A percentile compares a stretch with the other conserved stretches of the same genome.
Evolutionary conservation across 176 grass and related monocot species (phyloP).

Genomic region (Coix lacrymajobi): DNA sequence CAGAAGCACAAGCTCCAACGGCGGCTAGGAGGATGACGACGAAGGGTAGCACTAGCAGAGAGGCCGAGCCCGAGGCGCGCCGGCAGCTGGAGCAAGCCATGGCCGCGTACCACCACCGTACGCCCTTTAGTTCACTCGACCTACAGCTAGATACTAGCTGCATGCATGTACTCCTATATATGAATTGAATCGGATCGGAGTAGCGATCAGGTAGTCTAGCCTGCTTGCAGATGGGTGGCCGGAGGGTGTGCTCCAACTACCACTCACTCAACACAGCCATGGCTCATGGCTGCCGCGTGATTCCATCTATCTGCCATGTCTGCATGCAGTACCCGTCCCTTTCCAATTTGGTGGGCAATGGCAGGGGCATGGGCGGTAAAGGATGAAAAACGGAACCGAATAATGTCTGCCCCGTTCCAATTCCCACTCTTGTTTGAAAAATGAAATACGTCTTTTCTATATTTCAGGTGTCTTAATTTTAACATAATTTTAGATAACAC

Average conservation of each 20-base stretch:
- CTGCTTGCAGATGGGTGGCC: neutral
- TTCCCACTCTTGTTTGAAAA: too few species aligned
- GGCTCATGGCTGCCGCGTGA: neutral
- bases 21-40: neutral
- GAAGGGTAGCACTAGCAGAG: neutral
- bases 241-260: slow-evolving; percentile 3
- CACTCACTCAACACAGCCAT: neutral
- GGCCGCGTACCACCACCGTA: neutral
- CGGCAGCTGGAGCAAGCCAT: slow-evolving; percentile 1
- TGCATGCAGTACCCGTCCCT: too few species aligned
- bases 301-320: neutral
- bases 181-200: neutral
- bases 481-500: too few species aligned
- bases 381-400: too few species aligned
- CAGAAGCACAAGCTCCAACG: neutral
- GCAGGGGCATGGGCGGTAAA: neutral
- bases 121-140: too few species aligned
- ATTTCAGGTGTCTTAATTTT: too few species aligned
- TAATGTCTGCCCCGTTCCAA: too few species aligned
- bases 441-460: too few species aligned
- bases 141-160: too few species aligned
- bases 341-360: slow-evolving; percentile 1
- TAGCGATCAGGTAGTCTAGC: too few species aligned
- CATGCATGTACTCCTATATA: neutral
- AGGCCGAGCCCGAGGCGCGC: neutral